Conservation (phyloP, 441 rosid genomes). For the Metrosideros polymorpha region DNA sequence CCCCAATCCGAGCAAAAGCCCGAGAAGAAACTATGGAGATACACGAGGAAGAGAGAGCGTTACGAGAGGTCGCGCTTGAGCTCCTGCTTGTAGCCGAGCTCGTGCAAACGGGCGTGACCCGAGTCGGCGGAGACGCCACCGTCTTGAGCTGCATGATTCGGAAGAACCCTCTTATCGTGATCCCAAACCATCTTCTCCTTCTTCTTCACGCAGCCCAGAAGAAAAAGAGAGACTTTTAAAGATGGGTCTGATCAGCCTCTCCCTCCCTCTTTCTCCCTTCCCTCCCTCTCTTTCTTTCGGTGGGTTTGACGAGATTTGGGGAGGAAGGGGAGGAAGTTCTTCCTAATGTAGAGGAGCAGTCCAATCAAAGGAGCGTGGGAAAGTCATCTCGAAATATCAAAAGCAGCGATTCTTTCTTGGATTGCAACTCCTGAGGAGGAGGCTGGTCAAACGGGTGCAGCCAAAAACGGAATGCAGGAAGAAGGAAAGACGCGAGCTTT, state of each 20-base stretch:
- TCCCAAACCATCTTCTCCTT: neutral
- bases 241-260: neutral
- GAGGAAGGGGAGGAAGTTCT: neutral
- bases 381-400: neutral
- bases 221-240: neutral
- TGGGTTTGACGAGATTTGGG: neutral
- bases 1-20: neutral
- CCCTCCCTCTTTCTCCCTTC: neutral
- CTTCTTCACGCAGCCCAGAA: neutral
- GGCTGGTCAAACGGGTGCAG: neutral
- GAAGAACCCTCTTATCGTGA: neutral
- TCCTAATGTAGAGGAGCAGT: neutral
- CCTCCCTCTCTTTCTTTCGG: neutral
- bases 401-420: neutral
- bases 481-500: neutral
- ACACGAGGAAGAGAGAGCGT: constrained; percentile 2
- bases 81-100: constrained; percentile 96
- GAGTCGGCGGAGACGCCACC: constrained; percentile 36
- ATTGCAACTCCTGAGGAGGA: neutral
- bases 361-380: neutral
- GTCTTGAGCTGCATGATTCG: neutral
- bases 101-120: constrained; percentile 63
- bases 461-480: neutral
- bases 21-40: neutral
- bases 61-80: constrained; percentile 95